Evolutionary conservation across 805 yeast species (phyloP).

Genomic region (Hanseniaspora singularis): DNA sequence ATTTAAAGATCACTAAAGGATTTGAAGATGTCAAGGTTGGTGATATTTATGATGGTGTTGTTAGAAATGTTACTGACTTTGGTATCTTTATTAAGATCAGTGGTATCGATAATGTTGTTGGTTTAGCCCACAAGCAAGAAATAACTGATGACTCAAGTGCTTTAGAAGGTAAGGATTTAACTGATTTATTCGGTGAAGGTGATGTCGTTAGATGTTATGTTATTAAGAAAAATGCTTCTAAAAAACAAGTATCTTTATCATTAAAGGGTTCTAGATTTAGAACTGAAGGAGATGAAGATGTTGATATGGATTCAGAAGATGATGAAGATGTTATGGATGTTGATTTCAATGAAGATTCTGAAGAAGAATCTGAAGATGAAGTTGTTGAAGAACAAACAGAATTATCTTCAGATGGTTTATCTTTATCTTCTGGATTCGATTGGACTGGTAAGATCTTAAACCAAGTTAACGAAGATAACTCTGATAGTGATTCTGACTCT

Average conservation of each 20-base stretch:
- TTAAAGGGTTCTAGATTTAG: slow-evolving; percentile 86
- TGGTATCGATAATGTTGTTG: slow-evolving; percentile 62
- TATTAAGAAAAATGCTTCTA: slow-evolving; percentile 46
- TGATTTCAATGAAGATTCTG: slow-evolving; percentile 26
- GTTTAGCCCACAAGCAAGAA: slow-evolving; percentile 77
- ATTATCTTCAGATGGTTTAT: slow-evolving; percentile 41
- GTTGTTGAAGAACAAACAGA: slow-evolving; percentile 22
- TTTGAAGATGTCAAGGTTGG: slow-evolving; percentile 61
- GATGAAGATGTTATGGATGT: slow-evolving; percentile 24
- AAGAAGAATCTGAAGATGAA: slow-evolving; percentile 27
- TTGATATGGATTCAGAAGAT: slow-evolving; percentile 24
- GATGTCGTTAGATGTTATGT: slow-evolving; percentile 82
- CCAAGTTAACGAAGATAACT: slow-evolving; percentile 53
- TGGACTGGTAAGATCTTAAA: slow-evolving; percentile 89
- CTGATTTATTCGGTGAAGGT: slow-evolving; percentile 68
- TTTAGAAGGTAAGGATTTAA: slow-evolving; percentile 40
- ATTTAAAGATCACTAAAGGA: slow-evolving; percentile 42
- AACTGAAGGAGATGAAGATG: slow-evolving; percentile 29
- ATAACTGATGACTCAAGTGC: slow-evolving; percentile 50
- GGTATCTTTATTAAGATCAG: slow-evolving; percentile 84
- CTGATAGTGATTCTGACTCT: slow-evolving; percentile 40
- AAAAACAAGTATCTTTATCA: slow-evolving; percentile 73
- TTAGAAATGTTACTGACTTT: slow-evolving; percentile 66
- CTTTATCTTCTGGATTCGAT: slow-evolving; percentile 73
- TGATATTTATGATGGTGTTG: slow-evolving; percentile 63